These are phyloP conservation scores for Euphorbia schlechtendalii DNA, from an alignment of 441 rosid species.

Conservation along the genomic window DNA sequence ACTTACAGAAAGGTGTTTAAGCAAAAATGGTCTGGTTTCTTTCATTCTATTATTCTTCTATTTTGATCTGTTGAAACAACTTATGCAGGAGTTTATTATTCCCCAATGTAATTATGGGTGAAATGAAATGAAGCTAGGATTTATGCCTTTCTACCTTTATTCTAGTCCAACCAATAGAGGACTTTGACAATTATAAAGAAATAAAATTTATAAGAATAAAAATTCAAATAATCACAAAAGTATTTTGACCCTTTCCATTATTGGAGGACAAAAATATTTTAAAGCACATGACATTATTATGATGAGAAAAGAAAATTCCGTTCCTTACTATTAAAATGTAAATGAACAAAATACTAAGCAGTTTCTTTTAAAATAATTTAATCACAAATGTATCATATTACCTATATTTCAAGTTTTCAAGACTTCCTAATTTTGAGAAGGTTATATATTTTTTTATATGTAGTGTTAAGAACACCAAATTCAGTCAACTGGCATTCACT, in stretches of 20 bases:
- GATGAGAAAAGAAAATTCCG: background rate
- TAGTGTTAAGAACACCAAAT: background rate
- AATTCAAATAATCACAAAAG: background rate
- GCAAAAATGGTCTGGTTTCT: background rate
- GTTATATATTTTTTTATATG: no score
- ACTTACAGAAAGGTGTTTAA: background rate
- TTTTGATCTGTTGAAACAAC: background rate
- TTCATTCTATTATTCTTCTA: background rate
- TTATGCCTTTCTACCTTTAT: background rate
- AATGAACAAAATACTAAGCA: no score
- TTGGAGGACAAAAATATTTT: background rate
- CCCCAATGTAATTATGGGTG: background rate
- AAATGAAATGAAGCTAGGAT: background rate
- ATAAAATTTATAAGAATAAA: background rate
- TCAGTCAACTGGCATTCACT: background rate
- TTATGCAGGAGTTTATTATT: background rate
- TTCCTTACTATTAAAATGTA: background rate
- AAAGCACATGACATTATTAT: background rate
- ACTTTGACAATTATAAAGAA: background rate
- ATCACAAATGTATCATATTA: no score
- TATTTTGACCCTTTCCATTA: background rate
- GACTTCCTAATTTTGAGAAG: background rate
- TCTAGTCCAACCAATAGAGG: background rate
- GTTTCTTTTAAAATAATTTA: no score
- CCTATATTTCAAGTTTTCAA: background rate